Percentiles rank a stretch among this genome's conserved stretches.
phyloP scores from a whole-genome alignment of 768 basidiomycete species.

The Tephrocybe rancida region DNA sequence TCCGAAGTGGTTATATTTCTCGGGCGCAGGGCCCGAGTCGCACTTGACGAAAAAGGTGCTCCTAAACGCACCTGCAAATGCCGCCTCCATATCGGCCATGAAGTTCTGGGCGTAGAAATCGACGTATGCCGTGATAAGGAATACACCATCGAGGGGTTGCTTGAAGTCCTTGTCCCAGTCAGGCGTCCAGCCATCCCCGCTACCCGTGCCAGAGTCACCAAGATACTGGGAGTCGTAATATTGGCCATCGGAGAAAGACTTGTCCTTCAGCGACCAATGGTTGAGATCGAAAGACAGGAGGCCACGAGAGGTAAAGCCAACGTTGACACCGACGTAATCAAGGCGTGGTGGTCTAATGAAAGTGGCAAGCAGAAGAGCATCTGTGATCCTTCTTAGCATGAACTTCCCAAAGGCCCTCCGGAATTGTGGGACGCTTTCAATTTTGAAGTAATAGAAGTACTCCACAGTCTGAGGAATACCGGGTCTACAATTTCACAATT shows the following conservation, averaged over 20 bases:
- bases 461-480: slow-evolving; percentile 11
- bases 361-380: not conserved
- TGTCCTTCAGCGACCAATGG: not conserved
- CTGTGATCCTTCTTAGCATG: not conserved
- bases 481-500: slow-evolving; percentile 4
- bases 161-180: slow-evolving; percentile 7
- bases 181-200: not conserved
- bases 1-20: slow-evolving; percentile 14
- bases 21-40: not conserved
- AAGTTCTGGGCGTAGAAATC: not conserved
- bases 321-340: not conserved
- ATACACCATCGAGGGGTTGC: slow-evolving; percentile 8
- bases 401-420: not conserved
- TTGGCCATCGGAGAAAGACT: slow-evolving; percentile 12
- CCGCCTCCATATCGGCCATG: not conserved
- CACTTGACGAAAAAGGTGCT: not conserved
- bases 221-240: slow-evolving; percentile 5
- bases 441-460: not conserved
- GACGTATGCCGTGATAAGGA: slow-evolving; percentile 6
- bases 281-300: not conserved
- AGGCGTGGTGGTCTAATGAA: not conserved
- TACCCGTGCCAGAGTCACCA: slow-evolving; percentile 4
- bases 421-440: not conserved
- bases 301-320: not conserved
- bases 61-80: not conserved